Base-by-base conservation (phyloP, 129 eudicot genomes). In the Centaurea solstitialis region DNA sequence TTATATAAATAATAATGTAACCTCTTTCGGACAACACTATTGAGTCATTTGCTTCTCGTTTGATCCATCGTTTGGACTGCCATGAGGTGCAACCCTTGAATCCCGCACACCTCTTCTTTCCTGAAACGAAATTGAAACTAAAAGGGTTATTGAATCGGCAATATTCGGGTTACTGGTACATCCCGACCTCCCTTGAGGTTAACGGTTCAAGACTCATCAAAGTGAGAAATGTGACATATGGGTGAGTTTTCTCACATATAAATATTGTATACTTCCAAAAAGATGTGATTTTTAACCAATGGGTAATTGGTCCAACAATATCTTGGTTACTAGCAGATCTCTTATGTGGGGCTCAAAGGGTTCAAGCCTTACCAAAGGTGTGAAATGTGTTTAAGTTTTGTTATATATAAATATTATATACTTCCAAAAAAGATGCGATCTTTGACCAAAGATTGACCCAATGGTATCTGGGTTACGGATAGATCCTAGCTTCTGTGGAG, bases 41-140 rank as follows among this genome's bases (percentile, higher is more conserved):
- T 38, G 64, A 59, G 75, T 80, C 57, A 26, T 79, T 10, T 68
- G 62, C 79, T 85, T 89, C 84, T 72, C 73, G 23, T 70, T 53
- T 65, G 76, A 80, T 77, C 40, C 83, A 50, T 82, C 82, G 45
- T 47, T 77, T 1, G 76, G 81, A 70, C 83, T 79, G 18, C 83
- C 85, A 67, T 47, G 79, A 73, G 88, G 82, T 65, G 90, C 88
- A 74, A 73, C 75, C 62, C 69, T 71, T 15, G 79, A 70, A 47
- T 47, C 86, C 79, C 80, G 78, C 78, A 74, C 80, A 0, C 85
- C 77, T 66, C 78, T 83, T 80, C 84, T 81, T 26, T 85, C 93
- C 93, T 89, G 70, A 65, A 73, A 82, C 73, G 35, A 7, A 47
- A 71, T 65, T 22, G 2, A 33, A 33, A 33, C 37, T 33, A 33